Evolutionary conservation across 352 stramenopile species (phyloP).

Genomic region (Globisporangium recalcitrans): DNA sequence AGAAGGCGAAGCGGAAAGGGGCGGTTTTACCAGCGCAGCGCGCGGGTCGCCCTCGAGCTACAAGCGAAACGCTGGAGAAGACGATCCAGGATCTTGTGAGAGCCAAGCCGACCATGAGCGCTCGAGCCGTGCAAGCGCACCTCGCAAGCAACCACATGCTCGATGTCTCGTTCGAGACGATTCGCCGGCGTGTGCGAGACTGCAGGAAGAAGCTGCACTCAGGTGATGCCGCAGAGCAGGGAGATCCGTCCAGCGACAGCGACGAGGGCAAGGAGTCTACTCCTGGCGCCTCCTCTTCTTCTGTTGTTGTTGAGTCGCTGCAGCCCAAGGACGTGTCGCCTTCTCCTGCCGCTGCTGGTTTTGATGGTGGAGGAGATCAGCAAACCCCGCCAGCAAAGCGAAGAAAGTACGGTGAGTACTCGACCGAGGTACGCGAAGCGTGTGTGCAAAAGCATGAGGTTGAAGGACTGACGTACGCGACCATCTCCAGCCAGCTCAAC

Average conservation of each 20-base stretch:
- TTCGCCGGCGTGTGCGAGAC: constrained; percentile 31
- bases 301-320: neutral
- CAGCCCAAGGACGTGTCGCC: neutral
- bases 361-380: neutral
- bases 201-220: constrained; percentile 17
- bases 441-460: constrained; percentile 50
- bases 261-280: neutral
- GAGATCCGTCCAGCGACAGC: constrained; percentile 1
- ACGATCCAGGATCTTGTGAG: constrained; percentile 23
- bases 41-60: constrained; percentile 25
- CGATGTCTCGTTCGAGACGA: constrained; percentile 35
- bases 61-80: constrained; percentile 25
- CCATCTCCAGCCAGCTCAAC: constrained; percentile 44
- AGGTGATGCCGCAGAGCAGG: neutral
- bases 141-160: constrained; percentile 19
- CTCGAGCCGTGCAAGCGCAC: constrained; percentile 24
- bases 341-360: neutral
- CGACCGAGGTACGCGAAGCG: constrained; percentile 40
- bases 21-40: constrained; percentile 20
- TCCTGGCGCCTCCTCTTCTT: neutral
- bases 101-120: constrained; percentile 16
- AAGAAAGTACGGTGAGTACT: constrained; percentile 52
- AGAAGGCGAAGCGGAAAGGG: constrained; percentile 28
- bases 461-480: constrained; percentile 48
- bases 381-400: constrained; percentile 8